Percentiles rank a stretch among this genome's conserved stretches.
Evolutionary conservation across 345 rosid species (phyloP).

Genomic region (Kandelia obovata): DNA sequence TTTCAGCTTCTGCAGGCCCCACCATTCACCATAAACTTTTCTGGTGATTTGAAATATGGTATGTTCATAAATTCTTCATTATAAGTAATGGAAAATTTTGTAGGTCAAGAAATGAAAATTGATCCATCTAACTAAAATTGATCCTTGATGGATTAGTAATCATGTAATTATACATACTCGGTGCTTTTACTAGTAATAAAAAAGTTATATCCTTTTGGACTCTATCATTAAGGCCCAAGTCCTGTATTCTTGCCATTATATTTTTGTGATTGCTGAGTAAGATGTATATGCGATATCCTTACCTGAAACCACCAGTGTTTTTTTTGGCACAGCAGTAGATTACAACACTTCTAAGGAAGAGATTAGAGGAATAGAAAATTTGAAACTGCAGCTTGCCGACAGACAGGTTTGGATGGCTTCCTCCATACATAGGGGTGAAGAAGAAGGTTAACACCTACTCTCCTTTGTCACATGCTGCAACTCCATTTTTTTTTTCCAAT

Average conservation of each 20-base stretch:
- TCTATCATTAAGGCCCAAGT: too few relatives aligned
- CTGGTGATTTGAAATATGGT: constrained; percentile 95
- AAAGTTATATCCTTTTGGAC: too few relatives aligned
- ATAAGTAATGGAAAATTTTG: constrained; percentile 1
- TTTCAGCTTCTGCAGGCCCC: constrained; percentile 84
- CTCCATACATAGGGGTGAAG: constrained; percentile 86
- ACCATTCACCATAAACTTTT: constrained; percentile 54
- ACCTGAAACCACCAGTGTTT: constrained; percentile 5
- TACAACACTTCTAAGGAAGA: constrained; percentile 32
- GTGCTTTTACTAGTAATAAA: neutral
- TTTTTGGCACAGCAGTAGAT: constrained; percentile 40
- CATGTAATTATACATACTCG: neutral
- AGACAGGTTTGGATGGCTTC: constrained; percentile 89
- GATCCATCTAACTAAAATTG: constrained; percentile 3
- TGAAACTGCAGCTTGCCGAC: constrained; percentile 50
- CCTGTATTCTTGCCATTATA: neutral
- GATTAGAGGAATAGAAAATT: constrained; percentile 36
- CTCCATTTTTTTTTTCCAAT: constrained; percentile 4
- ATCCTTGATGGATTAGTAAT: neutral
- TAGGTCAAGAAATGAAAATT: constrained; percentile 13
- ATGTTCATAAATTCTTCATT: constrained; percentile 10
- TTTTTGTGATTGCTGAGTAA: constrained; percentile 1
- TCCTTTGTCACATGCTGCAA: neutral
- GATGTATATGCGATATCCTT: neutral
- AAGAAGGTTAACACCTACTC: constrained; percentile 50